A percentile compares a stretch with the other conserved stretches of the same genome.
phyloP scores from a whole-genome alignment of 495 filamentous ascomycete genomes.

The Polyplosphaeria fusca region DNA sequence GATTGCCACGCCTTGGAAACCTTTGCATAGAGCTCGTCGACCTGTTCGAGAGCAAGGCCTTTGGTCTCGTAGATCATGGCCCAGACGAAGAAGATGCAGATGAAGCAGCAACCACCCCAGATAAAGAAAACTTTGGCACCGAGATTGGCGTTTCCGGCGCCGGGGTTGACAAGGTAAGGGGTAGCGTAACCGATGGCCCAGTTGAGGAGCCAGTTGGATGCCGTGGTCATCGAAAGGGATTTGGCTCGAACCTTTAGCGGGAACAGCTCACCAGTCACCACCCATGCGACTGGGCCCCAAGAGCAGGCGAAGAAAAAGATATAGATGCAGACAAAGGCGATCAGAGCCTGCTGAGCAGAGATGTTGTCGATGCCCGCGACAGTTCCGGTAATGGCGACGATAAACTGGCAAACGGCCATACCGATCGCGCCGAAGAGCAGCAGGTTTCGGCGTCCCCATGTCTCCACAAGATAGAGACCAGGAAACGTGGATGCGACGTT shows the following conservation, averaged over 20 bases:
- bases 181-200: slow-evolving; percentile 44
- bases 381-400: slow-evolving; percentile 60
- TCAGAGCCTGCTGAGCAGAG: slow-evolving; percentile 50
- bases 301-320: slow-evolving; percentile 78
- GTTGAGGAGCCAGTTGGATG: slow-evolving; percentile 46
- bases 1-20: slow-evolving; percentile 35
- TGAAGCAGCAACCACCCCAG: slow-evolving; percentile 40
- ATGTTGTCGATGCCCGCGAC: slow-evolving; percentile 46
- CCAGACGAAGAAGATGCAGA: slow-evolving; percentile 42
- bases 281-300: slow-evolving; percentile 62
- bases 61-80: slow-evolving; percentile 44
- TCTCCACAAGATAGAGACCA: slow-evolving; percentile 66
- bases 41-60: slow-evolving; percentile 40
- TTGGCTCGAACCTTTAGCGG: slow-evolving; percentile 44
- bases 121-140: slow-evolving; percentile 44
- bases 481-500: slow-evolving; percentile 72
- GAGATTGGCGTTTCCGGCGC: slow-evolving; percentile 41
- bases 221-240: slow-evolving; percentile 41
- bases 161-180: slow-evolving; percentile 42
- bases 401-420: slow-evolving; percentile 62
- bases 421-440: slow-evolving; percentile 66
- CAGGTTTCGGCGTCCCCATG: slow-evolving; percentile 64
- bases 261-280: slow-evolving; percentile 44
- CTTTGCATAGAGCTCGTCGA: slow-evolving; percentile 43
- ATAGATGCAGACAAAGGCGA: slow-evolving; percentile 78